Conservation (phyloP, 345 rosid genomes). For the Turnera subulata region DNA sequence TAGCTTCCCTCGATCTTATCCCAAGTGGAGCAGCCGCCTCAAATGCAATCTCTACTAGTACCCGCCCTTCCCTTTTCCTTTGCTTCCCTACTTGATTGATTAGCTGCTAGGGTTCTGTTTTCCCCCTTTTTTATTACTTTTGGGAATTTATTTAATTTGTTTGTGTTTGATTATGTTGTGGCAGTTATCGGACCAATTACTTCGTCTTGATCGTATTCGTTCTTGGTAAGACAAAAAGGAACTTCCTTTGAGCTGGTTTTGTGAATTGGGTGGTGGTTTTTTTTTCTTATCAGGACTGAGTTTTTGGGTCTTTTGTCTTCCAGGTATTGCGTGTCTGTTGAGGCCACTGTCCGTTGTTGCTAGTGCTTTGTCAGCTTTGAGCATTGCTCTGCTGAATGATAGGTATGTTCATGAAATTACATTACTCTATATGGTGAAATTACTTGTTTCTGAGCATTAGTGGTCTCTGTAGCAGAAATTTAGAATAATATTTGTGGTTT, state of each 20-base stretch:
- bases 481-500: too few relatives aligned
- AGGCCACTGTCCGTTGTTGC: slow-evolving; percentile 82
- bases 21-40: slow-evolving; percentile 94
- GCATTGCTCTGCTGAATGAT: slow-evolving; percentile 81
- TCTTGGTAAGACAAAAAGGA: slow-evolving; percentile 55
- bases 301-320: slow-evolving; percentile 32
- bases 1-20: slow-evolving; percentile 71
- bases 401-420: slow-evolving; percentile 46
- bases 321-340: slow-evolving; percentile 37
- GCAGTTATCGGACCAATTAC: slow-evolving; percentile 95
- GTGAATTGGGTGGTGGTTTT: neutral
- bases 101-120: neutral
- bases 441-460: neutral
- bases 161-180: slow-evolving; percentile 7
- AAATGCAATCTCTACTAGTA: slow-evolving; percentile 99
- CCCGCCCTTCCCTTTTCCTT: neutral
- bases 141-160: neutral
- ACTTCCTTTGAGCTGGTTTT: neutral
- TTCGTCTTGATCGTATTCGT: slow-evolving; percentile 74
- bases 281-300: slow-evolving; percentile 30
- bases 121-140: neutral
- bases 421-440: neutral
- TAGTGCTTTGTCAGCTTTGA: slow-evolving; percentile 57
- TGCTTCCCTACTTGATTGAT: too few relatives aligned
- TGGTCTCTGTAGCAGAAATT: too few relatives aligned